phyloP scores from a whole-genome alignment of 441 rosid genomes.

The Populus hybrid region DNA sequence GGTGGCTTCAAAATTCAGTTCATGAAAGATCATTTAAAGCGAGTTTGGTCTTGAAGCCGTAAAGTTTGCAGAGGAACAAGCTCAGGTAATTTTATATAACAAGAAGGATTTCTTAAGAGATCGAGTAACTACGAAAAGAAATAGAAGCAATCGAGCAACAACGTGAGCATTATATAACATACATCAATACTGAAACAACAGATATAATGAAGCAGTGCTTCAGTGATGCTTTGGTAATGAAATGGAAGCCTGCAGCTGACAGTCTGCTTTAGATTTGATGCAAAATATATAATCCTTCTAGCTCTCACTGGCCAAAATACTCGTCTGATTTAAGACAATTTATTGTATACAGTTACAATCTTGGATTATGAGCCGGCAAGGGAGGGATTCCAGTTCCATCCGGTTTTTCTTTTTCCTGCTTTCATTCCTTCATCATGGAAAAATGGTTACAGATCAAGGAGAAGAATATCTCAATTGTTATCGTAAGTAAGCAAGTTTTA shows the following conservation, averaged over 20 bases:
- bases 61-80: background rate
- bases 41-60: background rate
- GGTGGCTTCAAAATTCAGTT: background rate
- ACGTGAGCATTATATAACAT: background rate
- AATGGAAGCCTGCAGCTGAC: background rate
- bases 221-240: background rate
- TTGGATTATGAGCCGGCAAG: background rate
- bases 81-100: too few relatives aligned
- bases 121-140: background rate
- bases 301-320: background rate
- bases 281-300: background rate
- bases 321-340: background rate
- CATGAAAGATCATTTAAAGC: background rate
- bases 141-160: background rate
- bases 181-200: background rate
- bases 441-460: background rate
- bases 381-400: background rate
- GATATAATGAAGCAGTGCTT: background rate
- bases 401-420: background rate
- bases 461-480: background rate
- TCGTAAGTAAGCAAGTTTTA: background rate
- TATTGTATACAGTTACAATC: background rate
- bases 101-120: background rate
- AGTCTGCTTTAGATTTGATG: background rate
- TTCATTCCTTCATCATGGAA: background rate